Base-by-base conservation (phyloP, 371 early-diverging fungal genomes). In the Mortierella polycephala region DNA sequence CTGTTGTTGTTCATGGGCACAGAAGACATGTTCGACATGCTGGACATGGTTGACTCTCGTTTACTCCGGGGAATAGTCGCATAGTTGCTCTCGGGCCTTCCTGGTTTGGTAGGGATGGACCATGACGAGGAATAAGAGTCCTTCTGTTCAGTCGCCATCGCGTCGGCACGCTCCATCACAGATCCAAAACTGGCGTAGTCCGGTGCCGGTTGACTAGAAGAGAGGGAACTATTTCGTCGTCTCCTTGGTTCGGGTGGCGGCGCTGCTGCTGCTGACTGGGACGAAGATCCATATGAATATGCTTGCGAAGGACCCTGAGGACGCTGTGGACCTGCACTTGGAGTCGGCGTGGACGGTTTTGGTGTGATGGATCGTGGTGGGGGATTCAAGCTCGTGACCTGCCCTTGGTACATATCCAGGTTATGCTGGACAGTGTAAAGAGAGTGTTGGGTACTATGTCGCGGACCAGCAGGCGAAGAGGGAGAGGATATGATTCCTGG, bases 341-440 rank as follows among this genome's bases (percentile, higher is more conserved):
- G 56, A 5, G 59, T 52, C 6, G 64, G 60, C 4, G 69, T 61
- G 55, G 70, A 56, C 0, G 71, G 72, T 40, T 71, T 76, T 37
- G 77, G 77, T 6, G 77, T 64, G 23, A 71, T 57, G 41, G 77
- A 23, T 21, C 77, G 59, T 18, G 77, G 77, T 49, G 77, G 77
- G 21, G 77, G 77, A 30, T 52, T 76, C 39, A 76, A 60, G 41
- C 77, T 76, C n/a, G 67, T 55, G 46, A 53, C 46, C 13, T 57
- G 62, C 12, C 58, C 42, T 14, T 57, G 61, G 37, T 73, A 73
- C 41, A 61, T 52, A 14, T 66, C 41, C 20, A 57, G 58, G 1
- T 65, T 57, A 1, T n/a, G 60, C 49, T 30, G 60, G 20, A 40
- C 20, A 12, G 37, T n/a, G 40, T 42, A 51, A 7, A 20, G 41